Evolutionary conservation across 2,329 filamentous ascomycete species (phyloP), one percentile per base, ranked within the genome.

Genomic region (Scorias spongiosa): DNA sequence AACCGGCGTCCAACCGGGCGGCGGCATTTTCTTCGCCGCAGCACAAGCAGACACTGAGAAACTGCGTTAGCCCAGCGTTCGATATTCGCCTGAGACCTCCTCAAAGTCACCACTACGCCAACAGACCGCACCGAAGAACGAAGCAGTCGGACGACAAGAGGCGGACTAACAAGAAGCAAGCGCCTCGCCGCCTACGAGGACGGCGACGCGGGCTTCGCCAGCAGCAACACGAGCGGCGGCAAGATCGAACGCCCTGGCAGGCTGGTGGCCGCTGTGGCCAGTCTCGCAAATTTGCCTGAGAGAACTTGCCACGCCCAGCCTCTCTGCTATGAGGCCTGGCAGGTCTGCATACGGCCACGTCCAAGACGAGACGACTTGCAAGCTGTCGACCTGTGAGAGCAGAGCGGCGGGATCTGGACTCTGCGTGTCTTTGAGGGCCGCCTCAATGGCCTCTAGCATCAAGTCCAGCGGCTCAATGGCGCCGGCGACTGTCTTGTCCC

Each of bases 291-390:
- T 69, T 20, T 63, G 58, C 40, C 63, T 67, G 51, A 75, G 70
- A 1, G 60, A 62, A 0, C 71, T 63, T 2, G 66, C 56, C 2
- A 75, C 61, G 0, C 63, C 65, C 2, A 81, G 57, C 32, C 63
- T 67, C 34, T 69, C 50, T 0, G 70, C 64, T 5, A 83, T 54
- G 1, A 75, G 59, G 5, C 64, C 66, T 0, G 77, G 75, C 1
- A 81, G 58, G 54, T 81, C 71, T 1, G 66, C 59, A 53, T 81
- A 81, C 1, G 72, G 70, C 78, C 78, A 81, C 0, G 78, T 80
- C 78, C 78, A 82, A 0, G 74, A 75, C 36, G 66, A 68, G 9
- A 81, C 76, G 3, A 80, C 69, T 38, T 71, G 65, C 39, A 82
- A 64, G 49, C 71, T 75, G 54, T 81, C 76, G 42, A 79, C 70